A percentile compares a stretch with the other conserved stretches of the same genome.
These are phyloP conservation scores for Hypoxylon subgilvum DNA, from an alignment of 495 filamentous ascomycete species.

Conservation along the genomic window DNA sequence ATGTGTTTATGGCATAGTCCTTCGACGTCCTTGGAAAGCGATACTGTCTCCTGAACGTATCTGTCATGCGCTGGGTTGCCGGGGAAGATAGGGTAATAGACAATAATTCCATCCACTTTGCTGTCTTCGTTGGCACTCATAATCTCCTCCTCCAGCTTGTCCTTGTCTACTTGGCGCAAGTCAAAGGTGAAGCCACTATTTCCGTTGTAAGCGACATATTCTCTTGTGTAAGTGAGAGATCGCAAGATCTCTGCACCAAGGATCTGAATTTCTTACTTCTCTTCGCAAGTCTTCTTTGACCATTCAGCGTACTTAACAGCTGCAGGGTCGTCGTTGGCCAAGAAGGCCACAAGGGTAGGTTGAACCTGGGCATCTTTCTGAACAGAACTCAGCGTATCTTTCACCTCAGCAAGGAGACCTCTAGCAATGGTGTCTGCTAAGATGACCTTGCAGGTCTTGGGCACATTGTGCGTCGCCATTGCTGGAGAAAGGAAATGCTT, in stretches of 20 bases:
- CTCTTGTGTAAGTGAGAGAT: slow-evolving; percentile 13
- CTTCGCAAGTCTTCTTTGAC: slow-evolving; percentile 93
- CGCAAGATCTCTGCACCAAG: slow-evolving; percentile 4
- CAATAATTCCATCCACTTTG: slow-evolving; percentile 87
- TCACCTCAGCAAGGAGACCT: slow-evolving; percentile 76
- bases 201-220: slow-evolving; percentile 21
- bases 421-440: slow-evolving; percentile 83
- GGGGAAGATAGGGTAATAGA: slow-evolving; percentile 96
- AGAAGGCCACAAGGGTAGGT: slow-evolving; percentile 85
- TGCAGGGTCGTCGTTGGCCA: slow-evolving; percentile 89
- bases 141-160: slow-evolving; percentile 85
- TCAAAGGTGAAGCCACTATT: slow-evolving; percentile 86
- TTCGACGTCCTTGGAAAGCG: slow-evolving; percentile 90
- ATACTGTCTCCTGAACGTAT: slow-evolving; percentile 94
- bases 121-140: slow-evolving; percentile 79
- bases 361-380: slow-evolving; percentile 53
- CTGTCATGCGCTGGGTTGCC: slow-evolving; percentile 77
- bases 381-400: slow-evolving; percentile 70
- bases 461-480: slow-evolving; percentile 53
- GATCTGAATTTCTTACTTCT: slow-evolving; percentile 72
- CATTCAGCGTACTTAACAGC: slow-evolving; percentile 93
- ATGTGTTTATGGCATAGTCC: slow-evolving; percentile 92
- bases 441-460: slow-evolving; percentile 86
- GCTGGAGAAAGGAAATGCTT: slow-evolving; percentile 9
- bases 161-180: slow-evolving; percentile 79